Evolutionary conservation across 2,329 filamentous ascomycete species (phyloP).

Genomic region (Scedosporium minutisporum): DNA sequence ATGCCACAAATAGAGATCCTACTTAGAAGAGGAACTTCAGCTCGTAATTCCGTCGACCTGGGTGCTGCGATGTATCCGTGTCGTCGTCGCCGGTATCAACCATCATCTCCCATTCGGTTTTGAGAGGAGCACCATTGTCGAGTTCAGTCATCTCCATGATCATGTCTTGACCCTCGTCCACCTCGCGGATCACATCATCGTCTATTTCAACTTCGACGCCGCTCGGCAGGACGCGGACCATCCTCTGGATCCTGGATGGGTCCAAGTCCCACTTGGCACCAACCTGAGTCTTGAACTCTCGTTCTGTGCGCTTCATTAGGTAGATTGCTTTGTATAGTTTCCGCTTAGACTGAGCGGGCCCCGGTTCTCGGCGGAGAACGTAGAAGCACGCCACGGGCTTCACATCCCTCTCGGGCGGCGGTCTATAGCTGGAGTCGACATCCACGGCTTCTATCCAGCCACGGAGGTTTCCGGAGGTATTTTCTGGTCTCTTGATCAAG

Average conservation of each 20-base stretch:
- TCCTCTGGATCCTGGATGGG: conserved; percentile 57
- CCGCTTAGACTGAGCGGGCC: conserved; percentile 29
- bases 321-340: conserved; percentile 74
- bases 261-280: conserved; percentile 76
- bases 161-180: conserved; percentile 70
- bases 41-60: background rate
- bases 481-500: conserved; percentile 43
- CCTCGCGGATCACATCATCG: conserved; percentile 74
- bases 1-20: background rate
- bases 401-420: conserved; percentile 60
- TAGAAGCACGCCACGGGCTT: conserved; percentile 87
- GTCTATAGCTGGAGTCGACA: conserved; percentile 76
- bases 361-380: conserved; percentile 48
- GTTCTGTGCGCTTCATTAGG: conserved; percentile 63
- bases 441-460: conserved; percentile 88
- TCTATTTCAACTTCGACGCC: conserved; percentile 81
- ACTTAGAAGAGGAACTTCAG: conserved; percentile 2
- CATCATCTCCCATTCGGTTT: conserved; percentile 7
- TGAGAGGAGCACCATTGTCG: background rate
- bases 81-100: conserved; percentile 5
- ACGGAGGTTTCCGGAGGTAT: conserved; percentile 51
- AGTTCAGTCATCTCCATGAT: background rate
- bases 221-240: conserved; percentile 61
- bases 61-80: background rate
- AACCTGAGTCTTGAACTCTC: conserved; percentile 63